Percentiles rank a stretch among this genome's conserved stretches.
These are phyloP conservation scores for Plasmodium inui DNA, from an alignment of 169 alveolate species.

Conservation along the genomic window DNA sequence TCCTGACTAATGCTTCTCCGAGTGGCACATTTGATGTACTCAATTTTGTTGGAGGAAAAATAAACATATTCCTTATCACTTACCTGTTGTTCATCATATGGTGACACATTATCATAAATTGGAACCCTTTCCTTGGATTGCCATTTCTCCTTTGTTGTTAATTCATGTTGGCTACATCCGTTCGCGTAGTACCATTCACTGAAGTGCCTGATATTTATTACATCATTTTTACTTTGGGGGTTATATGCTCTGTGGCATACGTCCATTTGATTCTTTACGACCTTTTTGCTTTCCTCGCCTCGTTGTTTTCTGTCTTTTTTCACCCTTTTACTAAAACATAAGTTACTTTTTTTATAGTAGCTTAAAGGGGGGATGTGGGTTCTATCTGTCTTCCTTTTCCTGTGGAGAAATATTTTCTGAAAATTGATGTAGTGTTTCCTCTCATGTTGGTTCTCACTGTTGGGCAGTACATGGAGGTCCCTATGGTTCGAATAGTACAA, in stretches of 20 bases:
- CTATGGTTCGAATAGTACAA: conserved; percentile 8
- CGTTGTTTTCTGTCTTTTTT: neutral
- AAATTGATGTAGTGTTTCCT: conserved; percentile 12
- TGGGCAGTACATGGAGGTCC: neutral
- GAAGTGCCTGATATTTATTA: neutral
- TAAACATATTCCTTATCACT: neutral
- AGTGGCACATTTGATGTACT: neutral
- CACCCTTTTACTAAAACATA: neutral
- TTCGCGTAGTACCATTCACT: neutral
- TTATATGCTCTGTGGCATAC: neutral
- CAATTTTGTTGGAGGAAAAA: conserved; percentile 51
- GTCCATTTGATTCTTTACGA: neutral
- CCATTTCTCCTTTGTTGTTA: neutral
- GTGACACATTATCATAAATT: neutral
- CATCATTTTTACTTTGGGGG: neutral
- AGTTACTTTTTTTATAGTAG: neutral
- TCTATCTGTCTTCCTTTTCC: neutral
- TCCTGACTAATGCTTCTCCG: neutral
- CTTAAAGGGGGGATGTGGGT: neutral
- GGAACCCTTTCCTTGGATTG: neutral
- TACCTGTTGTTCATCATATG: neutral
- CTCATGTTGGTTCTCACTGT: conserved; percentile 7
- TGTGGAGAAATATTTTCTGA: conserved; percentile 7
- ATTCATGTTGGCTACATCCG: neutral
- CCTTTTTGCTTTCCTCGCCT: neutral